Evolutionary conservation across 345 rosid genomes (phyloP), one percentile per base, ranked within the genome.

Genomic region (Barbarea vulgaris): DNA sequence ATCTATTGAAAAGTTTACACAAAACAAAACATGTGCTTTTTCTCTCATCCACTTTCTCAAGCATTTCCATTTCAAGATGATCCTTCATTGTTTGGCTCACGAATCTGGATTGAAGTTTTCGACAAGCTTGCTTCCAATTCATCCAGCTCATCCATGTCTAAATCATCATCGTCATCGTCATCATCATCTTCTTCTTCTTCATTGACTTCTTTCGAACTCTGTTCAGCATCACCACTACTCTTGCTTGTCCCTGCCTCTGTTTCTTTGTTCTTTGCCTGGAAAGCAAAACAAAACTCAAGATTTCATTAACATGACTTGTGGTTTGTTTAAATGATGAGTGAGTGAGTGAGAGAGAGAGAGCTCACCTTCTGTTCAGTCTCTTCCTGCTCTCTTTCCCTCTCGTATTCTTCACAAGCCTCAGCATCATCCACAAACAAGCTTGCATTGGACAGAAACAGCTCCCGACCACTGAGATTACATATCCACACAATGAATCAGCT

Each of bases 381-480:
- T 79, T 82, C 85, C 13, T 85, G 82, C 79, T 79, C 90, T 80
- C 88, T 91, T 39, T 88, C 92, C 74, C 97, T 83, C 59, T 87
- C 87, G 78, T 95, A 95, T 70, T 82, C 79, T 72, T 95, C 99
- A 71, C 81, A 90, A 47, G 97, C 97, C 83, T 92, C 99, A 39
- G 83, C 90, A 79, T 92, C 99, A 83, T 92, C 99, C 82, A 95
- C 97, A 78, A 95, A 95, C 80, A 90, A 74, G 76, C 97, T 95
- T 67, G 97, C 88, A 73, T 95, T 93, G 48, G 85, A 83, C 33
- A 92, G 84, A 85, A 95, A 95, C 79, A 95, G 83, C 92, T 95
- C 97, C 19, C 99, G 97, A 7, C 99, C 97, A 85, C 99, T 92
- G 87, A 47, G 74, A 64, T 63, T 2, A 83, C 59, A 47, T 53